Percentiles rank a stretch among this genome's conserved stretches.
Evolutionary conservation across 768 basidiomycete genomes (phyloP).

Genomic region (Naematelia aurantialba): DNA sequence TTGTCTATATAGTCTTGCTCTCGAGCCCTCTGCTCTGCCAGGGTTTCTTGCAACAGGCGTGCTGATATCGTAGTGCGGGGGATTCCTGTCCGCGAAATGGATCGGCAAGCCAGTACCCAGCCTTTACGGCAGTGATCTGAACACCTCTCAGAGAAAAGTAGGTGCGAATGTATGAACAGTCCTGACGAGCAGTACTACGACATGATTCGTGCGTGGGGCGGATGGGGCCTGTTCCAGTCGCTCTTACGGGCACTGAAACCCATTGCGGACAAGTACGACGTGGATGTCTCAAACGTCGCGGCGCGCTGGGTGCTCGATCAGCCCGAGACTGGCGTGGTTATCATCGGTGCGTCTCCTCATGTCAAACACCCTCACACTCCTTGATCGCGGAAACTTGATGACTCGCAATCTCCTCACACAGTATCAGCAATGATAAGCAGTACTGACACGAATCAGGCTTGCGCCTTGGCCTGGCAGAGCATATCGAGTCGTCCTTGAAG

Average conservation of each 20-base stretch:
- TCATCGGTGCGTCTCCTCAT: conserved; percentile 58
- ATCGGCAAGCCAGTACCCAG: conserved; percentile 66
- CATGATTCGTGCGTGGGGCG: conserved; percentile 76
- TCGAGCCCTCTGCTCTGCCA: conserved; percentile 13
- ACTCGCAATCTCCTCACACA: too few relatives aligned
- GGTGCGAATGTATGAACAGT: conserved; percentile 19
- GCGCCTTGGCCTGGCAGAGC: conserved; percentile 70
- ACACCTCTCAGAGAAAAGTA: conserved; percentile 80
- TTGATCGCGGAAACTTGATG: too few relatives aligned
- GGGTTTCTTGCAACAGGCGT: neutral
- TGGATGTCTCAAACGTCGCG: conserved; percentile 72
- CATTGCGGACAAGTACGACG: conserved; percentile 66
- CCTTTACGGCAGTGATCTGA: conserved; percentile 63
- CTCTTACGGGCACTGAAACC: conserved; percentile 60
- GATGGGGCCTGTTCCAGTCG: conserved; percentile 69
- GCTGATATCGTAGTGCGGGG: conserved; percentile 62
- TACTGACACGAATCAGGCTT: too few relatives aligned
- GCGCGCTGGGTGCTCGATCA: conserved; percentile 81
- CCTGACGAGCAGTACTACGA: conserved; percentile 66
- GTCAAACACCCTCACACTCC: neutral
- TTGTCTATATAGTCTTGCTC: too few relatives aligned
- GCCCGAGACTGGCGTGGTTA: conserved; percentile 68
- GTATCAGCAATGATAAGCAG: too few relatives aligned
- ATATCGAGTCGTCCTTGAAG: conserved; percentile 64
- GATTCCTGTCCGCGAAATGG: conserved; percentile 76